phyloP scores from a whole-genome alignment of 192 early-diverging fungal species.

The Radiomyces spectabilis region DNA sequence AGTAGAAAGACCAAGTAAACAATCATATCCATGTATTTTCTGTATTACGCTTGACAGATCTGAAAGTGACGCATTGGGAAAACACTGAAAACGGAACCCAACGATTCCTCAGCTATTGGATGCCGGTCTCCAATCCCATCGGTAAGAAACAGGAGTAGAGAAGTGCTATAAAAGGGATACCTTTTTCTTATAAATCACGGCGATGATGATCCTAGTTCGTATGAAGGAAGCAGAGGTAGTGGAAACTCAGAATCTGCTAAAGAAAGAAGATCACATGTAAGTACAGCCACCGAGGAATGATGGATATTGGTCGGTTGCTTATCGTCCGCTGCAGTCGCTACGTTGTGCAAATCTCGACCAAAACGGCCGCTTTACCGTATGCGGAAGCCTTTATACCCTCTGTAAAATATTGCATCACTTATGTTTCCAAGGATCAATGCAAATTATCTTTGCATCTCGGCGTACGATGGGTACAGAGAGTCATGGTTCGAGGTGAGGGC shows the following conservation, averaged over 20 bases:
- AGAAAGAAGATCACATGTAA: constrained; percentile 54
- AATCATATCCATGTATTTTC: neutral
- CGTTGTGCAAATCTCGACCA: constrained; percentile 39
- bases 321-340: constrained; percentile 27
- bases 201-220: too few relatives aligned
- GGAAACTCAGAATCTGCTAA: constrained; percentile 47
- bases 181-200: too few relatives aligned
- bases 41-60: neutral
- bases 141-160: too few relatives aligned
- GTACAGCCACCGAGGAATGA: too few relatives aligned
- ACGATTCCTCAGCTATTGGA: constrained; percentile 53
- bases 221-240: constrained; percentile 61
- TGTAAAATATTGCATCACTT: constrained; percentile 64
- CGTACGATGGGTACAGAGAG: constrained; percentile 60
- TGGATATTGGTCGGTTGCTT: too few relatives aligned
- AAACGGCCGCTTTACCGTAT: constrained; percentile 38
- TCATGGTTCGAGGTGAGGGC: constrained; percentile 55
- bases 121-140: constrained; percentile 71
- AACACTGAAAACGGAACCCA: too few relatives aligned
- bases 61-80: too few relatives aligned
- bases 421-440: constrained; percentile 42
- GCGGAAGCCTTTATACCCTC: constrained; percentile 31
- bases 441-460: constrained; percentile 50
- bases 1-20: too few relatives aligned
- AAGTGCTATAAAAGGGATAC: too few relatives aligned